Evolutionary conservation across 2,329 filamentous ascomycete species (phyloP), one percentile per base, ranked within the genome.

Genomic region (Fusarium coicis): DNA sequence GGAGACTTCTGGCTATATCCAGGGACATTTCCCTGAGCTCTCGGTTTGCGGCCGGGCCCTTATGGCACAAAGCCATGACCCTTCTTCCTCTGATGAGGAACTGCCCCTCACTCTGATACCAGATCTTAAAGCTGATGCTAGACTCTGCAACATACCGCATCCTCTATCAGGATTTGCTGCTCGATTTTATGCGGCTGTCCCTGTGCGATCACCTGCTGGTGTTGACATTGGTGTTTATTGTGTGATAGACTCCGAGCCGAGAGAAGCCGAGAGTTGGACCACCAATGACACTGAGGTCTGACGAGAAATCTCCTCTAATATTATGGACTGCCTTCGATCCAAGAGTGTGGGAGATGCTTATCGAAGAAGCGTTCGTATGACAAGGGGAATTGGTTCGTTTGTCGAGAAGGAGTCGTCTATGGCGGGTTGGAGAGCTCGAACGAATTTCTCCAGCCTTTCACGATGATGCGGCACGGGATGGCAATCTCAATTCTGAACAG

Each of bases 151-250:
- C 28, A 73, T 73, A n/a, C 65, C 71, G 1, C 78, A 76, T 23
- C 74, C 76, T 7, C 60, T 66, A 12, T 56, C 62, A 12, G 70
- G 73, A 43, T 71, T 65, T 0, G 61, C 66, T 16, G 74, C 77
- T 49, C 75, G 77, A 4, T 85, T 85, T 66, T 85, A 84, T 50
- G 82, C 83, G 0, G 83, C 78, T 7, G 82, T 84, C 1, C 84
- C 84, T 14, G 83, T 85, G 18, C 78, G 81, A 7, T 81, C 81
- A 1, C 77, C 70, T 0, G 71, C 76, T 3, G 83, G 83, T 32
- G 79, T 85, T 63, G 81, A 84, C 52, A 85, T 85, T 32, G 84
- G 84, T 16, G 80, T 82, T 1, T 83, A 80, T 39, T 82, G 80
- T 40, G 78, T 84, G 10, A 50, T 80, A 23, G 62, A 74, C 26